Evolutionary conservation across 176 grass and related monocot genomes (phyloP).

Genomic region (bread wheat (Triticum aestivum)): IWGSC_CS_RefSeq_v2.1 NC_057795.1:524190653-524191152

Average conservation of each 20-base stretch:
- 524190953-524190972: not conserved
- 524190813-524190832: not conserved
- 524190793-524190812: not conserved
- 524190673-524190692: conserved; percentile 14
- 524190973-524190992: not conserved
- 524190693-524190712: not conserved
- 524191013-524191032: conserved; percentile 22
- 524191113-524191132: conserved; percentile 25
- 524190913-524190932: not conserved
- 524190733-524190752: not conserved
- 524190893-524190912: not conserved
- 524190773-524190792: not conserved
- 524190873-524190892: not conserved
- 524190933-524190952: not conserved
- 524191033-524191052: conserved; percentile 19
- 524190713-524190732: conserved; percentile 9
- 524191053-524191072: conserved; percentile 8
- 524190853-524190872: not conserved
- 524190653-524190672: not conserved
- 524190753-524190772: not conserved
- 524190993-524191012: not conserved
- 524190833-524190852: not conserved
- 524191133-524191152: conserved; percentile 52
- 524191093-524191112: conserved; percentile 29
- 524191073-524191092: conserved; percentile 29